These are phyloP conservation scores for Boletus insuetus DNA, from an alignment of 768 basidiomycete species.

Conservation along the genomic window DNA sequence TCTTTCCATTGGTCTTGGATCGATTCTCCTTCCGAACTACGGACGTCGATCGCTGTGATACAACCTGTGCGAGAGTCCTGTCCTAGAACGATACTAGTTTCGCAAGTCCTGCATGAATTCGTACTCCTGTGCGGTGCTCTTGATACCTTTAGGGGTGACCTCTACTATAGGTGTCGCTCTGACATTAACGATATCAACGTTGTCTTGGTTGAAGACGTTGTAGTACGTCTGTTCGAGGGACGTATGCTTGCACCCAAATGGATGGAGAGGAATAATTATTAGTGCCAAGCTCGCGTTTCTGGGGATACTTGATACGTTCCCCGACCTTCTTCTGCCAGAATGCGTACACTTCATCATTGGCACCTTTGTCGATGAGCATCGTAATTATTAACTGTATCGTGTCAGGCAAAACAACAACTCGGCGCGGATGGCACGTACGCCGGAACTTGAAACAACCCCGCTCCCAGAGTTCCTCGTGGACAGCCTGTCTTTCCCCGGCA, in stretches of 20 bases:
- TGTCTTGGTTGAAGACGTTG: background rate
- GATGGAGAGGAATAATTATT: background rate
- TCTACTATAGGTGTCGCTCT: constrained; percentile 7
- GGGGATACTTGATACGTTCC: background rate
- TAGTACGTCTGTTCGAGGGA: background rate
- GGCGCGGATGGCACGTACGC: background rate
- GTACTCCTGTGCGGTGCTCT: constrained; percentile 4
- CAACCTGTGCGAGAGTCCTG: background rate
- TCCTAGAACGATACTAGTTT: background rate
- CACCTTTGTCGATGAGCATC: background rate
- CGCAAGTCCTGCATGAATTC: background rate
- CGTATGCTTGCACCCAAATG: background rate
- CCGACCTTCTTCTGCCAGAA: constrained; percentile 13
- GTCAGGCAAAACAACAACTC: too few species aligned
- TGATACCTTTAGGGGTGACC: constrained; percentile 5
- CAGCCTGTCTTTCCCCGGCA: constrained; percentile 2
- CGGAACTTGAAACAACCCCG: background rate
- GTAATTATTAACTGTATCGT: constrained; percentile 4
- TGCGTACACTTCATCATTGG: background rate
- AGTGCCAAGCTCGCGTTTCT: background rate
- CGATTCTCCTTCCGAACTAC: background rate
- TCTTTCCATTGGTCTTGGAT: background rate
- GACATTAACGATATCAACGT: constrained; percentile 10
- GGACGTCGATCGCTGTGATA: background rate
- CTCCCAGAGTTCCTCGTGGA: background rate